phyloP scores from a whole-genome alignment of 805 yeast species.

The Starmerella asiatica region DNA sequence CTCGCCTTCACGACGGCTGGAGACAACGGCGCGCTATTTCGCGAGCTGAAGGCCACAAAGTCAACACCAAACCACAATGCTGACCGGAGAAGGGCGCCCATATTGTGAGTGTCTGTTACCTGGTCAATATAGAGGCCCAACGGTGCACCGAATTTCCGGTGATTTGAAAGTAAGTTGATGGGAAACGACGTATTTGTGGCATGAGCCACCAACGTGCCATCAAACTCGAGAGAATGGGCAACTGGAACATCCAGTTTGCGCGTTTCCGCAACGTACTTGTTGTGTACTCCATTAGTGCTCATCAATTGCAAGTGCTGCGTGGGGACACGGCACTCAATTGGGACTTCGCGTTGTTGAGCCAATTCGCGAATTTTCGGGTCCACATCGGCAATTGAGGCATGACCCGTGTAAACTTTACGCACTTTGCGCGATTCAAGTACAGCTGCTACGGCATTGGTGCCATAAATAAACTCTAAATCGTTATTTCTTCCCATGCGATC shows the following conservation, averaged over 20 bases:
- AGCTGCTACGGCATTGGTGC: constrained; percentile 60
- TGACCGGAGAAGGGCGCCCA: constrained; percentile 70
- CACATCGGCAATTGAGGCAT: constrained; percentile 24
- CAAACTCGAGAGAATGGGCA: constrained; percentile 18
- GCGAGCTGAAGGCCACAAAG: constrained; percentile 54
- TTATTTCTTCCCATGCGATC: constrained; percentile 27
- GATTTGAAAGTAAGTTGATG: background rate
- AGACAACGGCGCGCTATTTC: constrained; percentile 59
- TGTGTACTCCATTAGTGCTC: constrained; percentile 61
- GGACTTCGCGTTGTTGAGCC: constrained; percentile 35
- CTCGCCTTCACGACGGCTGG: constrained; percentile 71
- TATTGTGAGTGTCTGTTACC: constrained; percentile 72
- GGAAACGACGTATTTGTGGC: too few relatives aligned
- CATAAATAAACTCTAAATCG: constrained; percentile 55
- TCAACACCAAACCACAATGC: constrained; percentile 77
- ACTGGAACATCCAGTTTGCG: constrained; percentile 36
- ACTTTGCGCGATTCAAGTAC: constrained; percentile 49
- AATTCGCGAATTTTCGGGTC: constrained; percentile 34
- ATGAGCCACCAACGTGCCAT: too few relatives aligned
- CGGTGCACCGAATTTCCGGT: constrained; percentile 25
- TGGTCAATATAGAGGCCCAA: constrained; percentile 67
- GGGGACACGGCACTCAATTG: constrained; percentile 28
- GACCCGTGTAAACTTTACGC: constrained; percentile 39
- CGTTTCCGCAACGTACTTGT: constrained; percentile 63
- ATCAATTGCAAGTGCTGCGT: constrained; percentile 46